phyloP scores from a whole-genome alignment of 768 basidiomycete genomes.

The Hypholoma sublateritium region DNA sequence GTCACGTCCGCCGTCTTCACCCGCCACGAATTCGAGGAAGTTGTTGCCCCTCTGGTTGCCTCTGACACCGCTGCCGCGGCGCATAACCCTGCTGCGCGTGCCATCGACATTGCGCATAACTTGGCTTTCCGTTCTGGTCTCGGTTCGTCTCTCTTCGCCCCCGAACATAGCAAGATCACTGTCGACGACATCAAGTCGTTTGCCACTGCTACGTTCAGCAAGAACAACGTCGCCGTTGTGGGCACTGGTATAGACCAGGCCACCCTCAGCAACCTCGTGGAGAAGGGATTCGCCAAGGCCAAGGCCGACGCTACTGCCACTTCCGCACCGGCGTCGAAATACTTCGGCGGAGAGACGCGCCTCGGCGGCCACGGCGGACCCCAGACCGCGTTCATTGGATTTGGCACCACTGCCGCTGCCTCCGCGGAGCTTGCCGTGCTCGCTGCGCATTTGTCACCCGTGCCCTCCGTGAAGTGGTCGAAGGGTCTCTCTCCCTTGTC shows the following conservation, averaged over 20 bases:
- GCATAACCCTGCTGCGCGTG: slow-evolving; percentile 61
- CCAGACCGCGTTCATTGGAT: slow-evolving; percentile 86
- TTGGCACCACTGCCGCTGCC: slow-evolving; percentile 67
- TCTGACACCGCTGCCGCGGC: slow-evolving; percentile 66
- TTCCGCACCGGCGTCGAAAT: slow-evolving; percentile 37
- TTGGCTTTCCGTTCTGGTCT: slow-evolving; percentile 95
- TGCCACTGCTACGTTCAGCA: slow-evolving; percentile 71
- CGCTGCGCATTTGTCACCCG: slow-evolving; percentile 75
- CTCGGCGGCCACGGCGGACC: slow-evolving; percentile 58
- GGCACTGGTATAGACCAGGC: slow-evolving; percentile 83
- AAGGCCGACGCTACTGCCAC: slow-evolving; percentile 37
- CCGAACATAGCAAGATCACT: slow-evolving; percentile 62
- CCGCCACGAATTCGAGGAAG: slow-evolving; percentile 76
- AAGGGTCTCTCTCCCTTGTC: slow-evolving; percentile 70
- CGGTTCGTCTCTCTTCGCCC: slow-evolving; percentile 85
- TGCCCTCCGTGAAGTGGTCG: slow-evolving; percentile 86
- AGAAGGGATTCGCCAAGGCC: slow-evolving; percentile 56
- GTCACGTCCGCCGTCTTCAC: slow-evolving; percentile 81
- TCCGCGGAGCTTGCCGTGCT: slow-evolving; percentile 77
- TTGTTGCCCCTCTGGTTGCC: slow-evolving; percentile 67
- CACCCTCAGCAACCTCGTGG: slow-evolving; percentile 69
- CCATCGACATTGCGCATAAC: slow-evolving; percentile 84
- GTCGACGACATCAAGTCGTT: slow-evolving; percentile 72
- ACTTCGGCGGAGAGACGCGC: slow-evolving; percentile 87
- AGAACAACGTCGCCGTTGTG: slow-evolving; percentile 81